Evolutionary conservation across 108 stramenopile species (phyloP), one percentile per base, ranked within the genome.

Genomic region (Fistulifera pelliculosa): DNA sequence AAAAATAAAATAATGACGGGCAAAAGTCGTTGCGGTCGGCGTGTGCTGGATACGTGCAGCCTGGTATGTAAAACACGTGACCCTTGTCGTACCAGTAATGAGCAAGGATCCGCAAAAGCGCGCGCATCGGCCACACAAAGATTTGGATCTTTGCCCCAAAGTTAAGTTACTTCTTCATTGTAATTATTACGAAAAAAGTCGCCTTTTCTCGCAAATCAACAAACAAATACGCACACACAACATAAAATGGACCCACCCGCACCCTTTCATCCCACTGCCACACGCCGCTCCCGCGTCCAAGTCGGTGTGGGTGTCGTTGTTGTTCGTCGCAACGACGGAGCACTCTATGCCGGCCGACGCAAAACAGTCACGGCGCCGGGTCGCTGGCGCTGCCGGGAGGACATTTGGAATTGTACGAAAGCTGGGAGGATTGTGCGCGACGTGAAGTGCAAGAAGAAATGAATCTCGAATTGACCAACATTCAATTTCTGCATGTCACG

Each of bases 381-480:
- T 67, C 54, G 0, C 19, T 90, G 2, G 82, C 86, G 8, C 63
- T 90, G 35, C 85, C 83, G 0, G 87, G 93, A 0, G 93, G 93
- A 17, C 93, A 94, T 55, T 62, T 94, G 41, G 93, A 94, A 74
- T 62, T 94, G 74, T 77, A 63, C 58, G 93, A 94, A 70, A 53
- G 58, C 19, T 94, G 93, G 93, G 75, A 84, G 47, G 58, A 74
- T n/a, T 90, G 88, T 57, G 93, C 90, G 11, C 71, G 54, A 21
- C 75, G 93, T 52, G 93, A 94, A 69, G 81, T 88, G 26, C 16
- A 57, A 28, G 93, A 94, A 70, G 93, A 94, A 74, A 84, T 67
- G 49, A 74, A 77, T 35, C 28, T 94, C 52, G 60, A 65, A 4
- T 56, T 88, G 41, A 27, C 47, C 5, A 64, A 67, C 47, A 55